These are phyloP conservation scores for Sclerotinia sclerotiorum DNA, from an alignment of 2,329 filamentous ascomycete species.

Conservation along the genomic window DNA sequence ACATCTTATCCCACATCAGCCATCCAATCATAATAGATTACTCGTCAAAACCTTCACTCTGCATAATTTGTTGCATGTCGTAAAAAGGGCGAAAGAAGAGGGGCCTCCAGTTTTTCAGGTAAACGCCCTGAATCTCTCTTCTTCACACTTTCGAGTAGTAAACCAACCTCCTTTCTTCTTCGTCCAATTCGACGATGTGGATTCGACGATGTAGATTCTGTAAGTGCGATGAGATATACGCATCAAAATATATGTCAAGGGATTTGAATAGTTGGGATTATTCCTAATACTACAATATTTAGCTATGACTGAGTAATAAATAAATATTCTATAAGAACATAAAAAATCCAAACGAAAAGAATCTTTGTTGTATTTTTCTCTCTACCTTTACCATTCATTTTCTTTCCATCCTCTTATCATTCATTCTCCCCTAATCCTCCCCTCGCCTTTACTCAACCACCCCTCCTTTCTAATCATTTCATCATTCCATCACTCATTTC, in stretches of 20 bases:
- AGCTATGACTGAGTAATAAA: no score
- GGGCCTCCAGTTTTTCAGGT: background rate
- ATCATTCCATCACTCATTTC: no score
- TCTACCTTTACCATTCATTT: background rate
- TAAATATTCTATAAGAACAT: no score
- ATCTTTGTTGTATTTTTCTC: background rate
- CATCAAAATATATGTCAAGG: background rate
- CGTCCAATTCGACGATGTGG: background rate
- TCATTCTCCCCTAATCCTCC: background rate
- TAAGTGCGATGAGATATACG: background rate
- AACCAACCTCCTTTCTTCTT: background rate
- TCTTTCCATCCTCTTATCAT: background rate
- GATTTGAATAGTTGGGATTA: background rate
- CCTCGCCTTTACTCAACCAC: background rate
- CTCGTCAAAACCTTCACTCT: background rate
- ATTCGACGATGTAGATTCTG: background rate
- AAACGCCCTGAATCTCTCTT: background rate
- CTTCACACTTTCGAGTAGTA: background rate
- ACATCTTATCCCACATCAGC: background rate
- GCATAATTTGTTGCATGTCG: slow-evolving; percentile 21
- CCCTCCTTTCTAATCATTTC: no score
- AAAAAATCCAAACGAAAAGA: background rate
- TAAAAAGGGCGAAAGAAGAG: slow-evolving; percentile 13
- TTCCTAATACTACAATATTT: no score
- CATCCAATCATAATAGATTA: background rate